Base-by-base conservation (phyloP, 768 basidiomycete species). In the Suillus spraguei region DNA sequence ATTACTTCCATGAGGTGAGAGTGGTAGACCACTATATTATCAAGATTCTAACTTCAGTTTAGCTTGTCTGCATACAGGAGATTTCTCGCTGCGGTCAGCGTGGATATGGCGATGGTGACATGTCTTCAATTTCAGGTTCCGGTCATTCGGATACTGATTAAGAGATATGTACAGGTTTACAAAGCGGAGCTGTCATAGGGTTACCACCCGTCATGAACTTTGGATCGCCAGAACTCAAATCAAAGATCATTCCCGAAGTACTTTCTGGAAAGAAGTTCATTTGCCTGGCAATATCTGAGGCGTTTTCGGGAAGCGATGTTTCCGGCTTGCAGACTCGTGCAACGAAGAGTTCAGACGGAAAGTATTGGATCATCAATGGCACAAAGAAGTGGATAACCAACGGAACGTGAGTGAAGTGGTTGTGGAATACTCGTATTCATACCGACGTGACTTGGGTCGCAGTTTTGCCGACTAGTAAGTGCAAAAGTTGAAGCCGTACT, bases 381-480 rank as follows among this genome's bases (percentile, higher is more conserved):
- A 87, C 85, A 32, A 95, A 94, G 83, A 92, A 92, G 77, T 92
- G 90, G 89, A 91, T 92, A 67, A 90, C 89, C n/a, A 92, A 91
- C 69, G 87, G 87, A 75, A 84, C 82, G 79, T 85, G 64, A 74
- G 77, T 74, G 28, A 47, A 38, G 14, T 59, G 33, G 24, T 24
- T 38, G 16, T n/a, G 16, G 20, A 33, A 24, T 49, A 36, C 16
- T 2, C 11, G 42, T 22, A 5, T 46, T 52, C 20, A 41, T 42
- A 53, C 60, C 64, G 60, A 49, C 32, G 33, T 38, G 11, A 35
- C 20, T n/a, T 61, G 55, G 44, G 13, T 42, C 28, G 11, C 54
- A 77, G 83, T 8, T 77, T 78, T 67, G 68, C 77, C n/a, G 67
- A 70, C 59, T 78, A 77, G 70, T 72, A 44, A 63, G 68, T 63